phyloP scores from a whole-genome alignment of 139 green algal species.

The Diplosphaera chodatii region DNA sequence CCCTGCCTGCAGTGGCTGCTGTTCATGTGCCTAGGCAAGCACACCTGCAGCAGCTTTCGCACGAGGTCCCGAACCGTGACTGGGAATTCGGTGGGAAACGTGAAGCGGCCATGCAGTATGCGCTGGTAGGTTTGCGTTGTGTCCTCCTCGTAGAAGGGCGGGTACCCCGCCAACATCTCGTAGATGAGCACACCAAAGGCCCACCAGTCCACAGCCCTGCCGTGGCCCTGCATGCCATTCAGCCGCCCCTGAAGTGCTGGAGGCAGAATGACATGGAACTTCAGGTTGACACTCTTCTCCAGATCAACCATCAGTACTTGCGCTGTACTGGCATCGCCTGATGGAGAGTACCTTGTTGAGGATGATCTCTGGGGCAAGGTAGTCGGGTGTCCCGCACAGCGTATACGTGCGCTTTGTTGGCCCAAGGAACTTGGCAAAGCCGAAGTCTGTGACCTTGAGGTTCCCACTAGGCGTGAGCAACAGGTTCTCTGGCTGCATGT shows the following conservation, averaged over 20 bases:
- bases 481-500: conserved; percentile 69
- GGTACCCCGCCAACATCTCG: conserved; percentile 75
- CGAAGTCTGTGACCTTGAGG: conserved; percentile 75
- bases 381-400: conserved; percentile 68
- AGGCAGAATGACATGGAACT: no score
- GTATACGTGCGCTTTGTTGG: conserved; percentile 35
- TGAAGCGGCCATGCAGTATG: conserved; percentile 27
- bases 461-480: conserved; percentile 58
- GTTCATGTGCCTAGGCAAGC: no score
- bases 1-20: no score
- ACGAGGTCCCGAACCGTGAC: conserved; percentile 36
- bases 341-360: conserved; percentile 55
- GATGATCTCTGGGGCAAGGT: conserved; percentile 76
- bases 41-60: conserved; percentile 16
- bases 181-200: conserved; percentile 79
- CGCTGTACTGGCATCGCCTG: no score
- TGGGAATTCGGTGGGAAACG: conserved; percentile 32
- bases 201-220: conserved; percentile 75
- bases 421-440: conserved; percentile 64
- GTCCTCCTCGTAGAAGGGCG: conserved; percentile 71
- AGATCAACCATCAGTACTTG: no score
- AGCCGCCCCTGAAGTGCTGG: no score
- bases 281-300: no score
- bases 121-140: conserved; percentile 48
- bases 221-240: conserved; percentile 45